phyloP scores from a whole-genome alignment of 202 grass and related monocot genomes.

The Schoenoplectus tabernaemontani region DNA sequence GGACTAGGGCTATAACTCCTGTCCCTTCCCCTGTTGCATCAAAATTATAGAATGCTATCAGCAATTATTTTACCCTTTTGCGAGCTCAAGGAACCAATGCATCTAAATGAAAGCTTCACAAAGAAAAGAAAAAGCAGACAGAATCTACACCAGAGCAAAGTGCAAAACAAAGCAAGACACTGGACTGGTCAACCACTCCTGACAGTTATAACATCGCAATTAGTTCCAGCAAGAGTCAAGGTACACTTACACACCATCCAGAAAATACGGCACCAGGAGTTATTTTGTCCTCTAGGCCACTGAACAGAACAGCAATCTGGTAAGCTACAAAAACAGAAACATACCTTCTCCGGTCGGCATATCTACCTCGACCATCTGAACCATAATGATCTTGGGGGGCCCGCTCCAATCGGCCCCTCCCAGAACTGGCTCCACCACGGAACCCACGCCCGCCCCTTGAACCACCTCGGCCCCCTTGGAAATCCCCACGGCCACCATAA shows the following conservation, averaged over 20 bases:
- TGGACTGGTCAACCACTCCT: neutral
- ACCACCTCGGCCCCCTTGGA: constrained; percentile 46
- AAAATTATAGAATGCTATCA: neutral
- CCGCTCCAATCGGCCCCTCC: constrained; percentile 62
- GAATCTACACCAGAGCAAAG: neutral
- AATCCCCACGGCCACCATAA: constrained; percentile 56
- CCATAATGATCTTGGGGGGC: constrained; percentile 51
- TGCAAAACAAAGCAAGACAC: neutral
- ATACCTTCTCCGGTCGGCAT: constrained; percentile 53
- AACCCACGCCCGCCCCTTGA: constrained; percentile 35
- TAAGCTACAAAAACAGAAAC: neutral
- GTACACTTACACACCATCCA: neutral
- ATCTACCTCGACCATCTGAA: constrained; percentile 60
- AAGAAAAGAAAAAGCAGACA: neutral
- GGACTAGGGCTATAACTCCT: constrained; percentile 66
- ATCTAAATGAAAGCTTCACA: neutral
- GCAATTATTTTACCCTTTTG: neutral
- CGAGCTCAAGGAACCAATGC: neutral
- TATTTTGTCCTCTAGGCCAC: neutral
- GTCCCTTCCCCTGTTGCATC: constrained; percentile 38
- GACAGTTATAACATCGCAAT: neutral
- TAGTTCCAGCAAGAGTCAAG: neutral
- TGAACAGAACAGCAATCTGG: neutral
- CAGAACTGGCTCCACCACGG: constrained; percentile 42
- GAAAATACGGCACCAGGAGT: neutral